Evolutionary conservation across 192 early-diverging fungal species (phyloP), one percentile per base, ranked within the genome.

Genomic region (Gonapodya prolifera): DNA sequence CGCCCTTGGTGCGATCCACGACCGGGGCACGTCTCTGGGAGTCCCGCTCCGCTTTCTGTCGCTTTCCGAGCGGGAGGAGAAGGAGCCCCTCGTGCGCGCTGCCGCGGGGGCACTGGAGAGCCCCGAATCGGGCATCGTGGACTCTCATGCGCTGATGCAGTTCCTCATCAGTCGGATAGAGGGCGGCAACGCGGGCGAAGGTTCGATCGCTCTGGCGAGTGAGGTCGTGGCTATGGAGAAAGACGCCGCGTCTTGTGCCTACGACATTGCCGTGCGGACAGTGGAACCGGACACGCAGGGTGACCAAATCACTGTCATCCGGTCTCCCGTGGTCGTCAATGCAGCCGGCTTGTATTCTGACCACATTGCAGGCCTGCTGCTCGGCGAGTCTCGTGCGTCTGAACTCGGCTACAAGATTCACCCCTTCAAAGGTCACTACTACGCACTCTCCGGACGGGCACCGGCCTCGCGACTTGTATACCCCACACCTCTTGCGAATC

Each of bases 371-470:
- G 77, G 80, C 36, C 74, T 87, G 77, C 32, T 90, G 0, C 69
- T 29, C 1, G 30, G 16, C 0, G 2, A 13, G 35, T 70, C 31
- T 75, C 80, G 0, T n/a, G 34, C 75, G 1, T 2, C 33, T 30
- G 80, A 16, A 29, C 74, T 32, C 2, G 45, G 8, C 30, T 91
- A 89, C 83, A 84, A 82, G 69, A 80, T 96, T 28, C 81, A 92
- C 77, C 92, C 91, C 80, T 91, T 89, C 76, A 94, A 92, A 77
- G 94, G 94, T 0, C 89, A 89, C 75, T 96, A 96, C 80, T 96
- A 90, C 71, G 16, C 71, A 2, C 32, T 30, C 71, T 18, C 71
- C 8, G 18, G 28, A 2, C 71, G 18, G 8, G 71, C 32, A 1
- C 34, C 76, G 1, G 87, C 91, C 0, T 82, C 81, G 29, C 86